Base-by-base conservation (phyloP, 495 filamentous ascomycete genomes). In the Podospora comata region DNA sequence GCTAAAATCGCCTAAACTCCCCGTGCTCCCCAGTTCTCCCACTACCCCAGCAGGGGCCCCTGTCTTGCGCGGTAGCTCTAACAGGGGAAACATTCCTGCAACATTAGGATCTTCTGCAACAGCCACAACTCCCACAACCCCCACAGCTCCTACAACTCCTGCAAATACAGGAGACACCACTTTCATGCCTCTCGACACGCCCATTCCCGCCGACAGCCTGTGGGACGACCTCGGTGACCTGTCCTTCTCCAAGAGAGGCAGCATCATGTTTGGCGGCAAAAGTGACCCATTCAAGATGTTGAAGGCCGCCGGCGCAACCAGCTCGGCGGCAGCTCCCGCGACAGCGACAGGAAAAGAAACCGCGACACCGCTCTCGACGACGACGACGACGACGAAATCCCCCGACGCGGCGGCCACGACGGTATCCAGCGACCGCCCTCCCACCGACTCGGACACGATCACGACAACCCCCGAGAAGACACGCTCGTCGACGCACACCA, bases 231-330 rank as follows among this genome's bases (percentile, higher is more conserved):
- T 86, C 57, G 78, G 76, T 70, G 72, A 76, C 39, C 69, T 88
- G 56, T 77, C 79, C 59, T 88, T 88, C 74, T 86, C 85, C 59
- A 85, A 86, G 65, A 77, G 86, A 65, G 89, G 89, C n/a, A 90
- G 87, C 73, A 79, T 91, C 72, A 81, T 91, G 79, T 81, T 90
- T 67, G 85, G 84, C 30, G 86, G 79, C 63, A 82, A 81, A 72
- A 81, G 78, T 58, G 73, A 69, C 63, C 72, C 60, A 2, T 69
- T 72, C 30, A 65, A 67, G 19, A 67, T 68, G 39, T 53, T 62
- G 39, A 70, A 71, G 66, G 32, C 55, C 26, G 32, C 57, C 20
- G 20, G 64, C 18, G 7, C 65, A n/a, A 19, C 27, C 16, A 65
- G 19, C 59, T 27, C 34, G 15, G 23, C 63, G 7, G 27, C 58